A percentile compares a stretch with the other conserved stretches of the same genome.
Conservation (phyloP, 75 land plant genomes). For the Gnetum montanum region DNA sequence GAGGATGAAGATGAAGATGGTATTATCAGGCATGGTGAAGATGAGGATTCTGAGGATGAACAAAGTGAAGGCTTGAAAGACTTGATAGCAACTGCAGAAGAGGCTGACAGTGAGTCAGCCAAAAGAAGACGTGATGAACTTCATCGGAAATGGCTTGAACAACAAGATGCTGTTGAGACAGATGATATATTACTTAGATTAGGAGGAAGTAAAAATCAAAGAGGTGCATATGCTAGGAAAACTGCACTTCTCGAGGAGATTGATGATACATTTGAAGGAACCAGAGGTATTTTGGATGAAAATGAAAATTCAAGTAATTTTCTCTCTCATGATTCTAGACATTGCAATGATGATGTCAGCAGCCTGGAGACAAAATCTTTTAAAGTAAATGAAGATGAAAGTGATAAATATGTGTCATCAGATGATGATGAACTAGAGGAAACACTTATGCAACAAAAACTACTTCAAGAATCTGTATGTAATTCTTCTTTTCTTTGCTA, state of each 20-base stretch:
- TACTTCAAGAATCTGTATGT: slow-evolving; percentile 54
- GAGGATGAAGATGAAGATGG: slow-evolving; percentile 87
- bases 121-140: slow-evolving; percentile 55
- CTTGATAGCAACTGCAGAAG: slow-evolving; percentile 45
- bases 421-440: slow-evolving; percentile 74
- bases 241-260: slow-evolving; percentile 39
- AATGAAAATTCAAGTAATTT: neutral
- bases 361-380: slow-evolving; percentile 1
- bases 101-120: slow-evolving; percentile 44
- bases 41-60: slow-evolving; percentile 49
- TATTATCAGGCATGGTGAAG: slow-evolving; percentile 40
- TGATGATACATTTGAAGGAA: slow-evolving; percentile 16
- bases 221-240: slow-evolving; percentile 16
- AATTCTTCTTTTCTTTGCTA: neutral
- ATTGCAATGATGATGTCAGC: neutral
- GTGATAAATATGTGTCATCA: slow-evolving; percentile 36
- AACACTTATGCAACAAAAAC: slow-evolving; percentile 20
- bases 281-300: slow-evolving; percentile 17
- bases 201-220: slow-evolving; percentile 26
- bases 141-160: slow-evolving; percentile 84
- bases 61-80: slow-evolving; percentile 56
- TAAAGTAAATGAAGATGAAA: slow-evolving; percentile 8
- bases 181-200: slow-evolving; percentile 56
- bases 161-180: slow-evolving; percentile 75
- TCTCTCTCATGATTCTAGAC: slow-evolving; percentile 1